These are phyloP conservation scores for Apodospora peruviana DNA, from an alignment of 495 filamentous ascomycete genomes.

Conservation along the genomic window DNA sequence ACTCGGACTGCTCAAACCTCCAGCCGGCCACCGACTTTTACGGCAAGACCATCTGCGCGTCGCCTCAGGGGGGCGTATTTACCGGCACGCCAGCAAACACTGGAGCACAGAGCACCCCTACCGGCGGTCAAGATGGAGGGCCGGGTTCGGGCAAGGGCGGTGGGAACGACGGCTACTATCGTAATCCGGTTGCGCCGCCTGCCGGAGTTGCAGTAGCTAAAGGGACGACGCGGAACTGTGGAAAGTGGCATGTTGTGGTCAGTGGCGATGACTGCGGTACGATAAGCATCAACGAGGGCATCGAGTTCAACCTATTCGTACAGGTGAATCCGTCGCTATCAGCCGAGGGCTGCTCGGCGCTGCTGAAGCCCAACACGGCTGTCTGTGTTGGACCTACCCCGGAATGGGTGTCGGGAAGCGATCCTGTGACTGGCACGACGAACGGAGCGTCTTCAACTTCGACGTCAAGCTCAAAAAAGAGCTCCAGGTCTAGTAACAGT, in stretches of 20 bases:
- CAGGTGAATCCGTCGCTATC: not conserved
- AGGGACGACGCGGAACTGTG: constrained; percentile 3
- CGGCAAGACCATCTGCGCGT: not conserved
- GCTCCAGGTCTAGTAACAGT: too few species aligned
- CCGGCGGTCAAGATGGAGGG: not conserved
- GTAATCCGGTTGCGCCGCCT: not conserved
- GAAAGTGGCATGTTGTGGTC: constrained; percentile 3
- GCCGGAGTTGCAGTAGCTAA: not conserved
- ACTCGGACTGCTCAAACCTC: not conserved
- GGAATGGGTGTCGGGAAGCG: not conserved
- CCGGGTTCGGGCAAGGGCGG: not conserved
- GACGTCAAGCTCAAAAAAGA: not conserved
- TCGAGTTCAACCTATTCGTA: not conserved
- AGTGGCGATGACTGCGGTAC: not conserved
- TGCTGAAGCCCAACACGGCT: not conserved
- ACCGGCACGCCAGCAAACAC: not conserved
- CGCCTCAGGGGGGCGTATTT: not conserved
- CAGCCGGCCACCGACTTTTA: not conserved
- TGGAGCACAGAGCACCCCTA: not conserved
- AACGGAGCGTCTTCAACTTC: not conserved
- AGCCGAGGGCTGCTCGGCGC: not conserved
- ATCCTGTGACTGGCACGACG: not conserved
- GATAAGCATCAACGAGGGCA: not conserved
- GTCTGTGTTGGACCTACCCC: not conserved
- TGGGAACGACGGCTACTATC: not conserved